Conservation (phyloP, 768 basidiomycete genomes). For the Tubosaeta brunneosetosa region DNA sequence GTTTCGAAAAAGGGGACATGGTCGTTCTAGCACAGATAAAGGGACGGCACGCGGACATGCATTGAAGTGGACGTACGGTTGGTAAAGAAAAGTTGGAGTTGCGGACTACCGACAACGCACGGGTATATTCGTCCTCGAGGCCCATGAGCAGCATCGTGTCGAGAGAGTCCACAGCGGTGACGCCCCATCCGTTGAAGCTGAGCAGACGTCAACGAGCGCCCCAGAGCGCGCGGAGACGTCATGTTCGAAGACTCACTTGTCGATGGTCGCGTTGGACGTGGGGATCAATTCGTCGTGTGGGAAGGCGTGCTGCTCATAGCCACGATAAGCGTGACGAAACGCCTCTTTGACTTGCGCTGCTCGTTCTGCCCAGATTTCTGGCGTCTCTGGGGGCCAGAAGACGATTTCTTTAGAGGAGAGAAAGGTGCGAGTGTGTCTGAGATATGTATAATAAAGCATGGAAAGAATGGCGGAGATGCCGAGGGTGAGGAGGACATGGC, state of each 20-base stretch:
- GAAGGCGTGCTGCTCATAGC: slow-evolving; percentile 58
- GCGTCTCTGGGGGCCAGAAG: slow-evolving; percentile 8
- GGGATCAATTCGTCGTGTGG: slow-evolving; percentile 64
- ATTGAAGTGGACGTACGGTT: slow-evolving; percentile 29
- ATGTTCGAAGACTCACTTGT: slow-evolving; percentile 43
- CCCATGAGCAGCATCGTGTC: slow-evolving; percentile 85
- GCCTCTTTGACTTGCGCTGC: slow-evolving; percentile 57
- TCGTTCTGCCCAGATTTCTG: slow-evolving; percentile 44
- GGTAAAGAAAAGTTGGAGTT: slow-evolving; percentile 45
- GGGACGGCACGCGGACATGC: neutral
- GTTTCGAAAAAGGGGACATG: slow-evolving; percentile 71
- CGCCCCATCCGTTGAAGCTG: slow-evolving; percentile 79
- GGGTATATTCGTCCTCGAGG: slow-evolving; percentile 61
- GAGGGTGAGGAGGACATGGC: slow-evolving; percentile 17
- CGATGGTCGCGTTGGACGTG: slow-evolving; percentile 37
- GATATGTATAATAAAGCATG: slow-evolving; percentile 16
- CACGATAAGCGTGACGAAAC: slow-evolving; percentile 62
- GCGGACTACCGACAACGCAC: slow-evolving; percentile 51
- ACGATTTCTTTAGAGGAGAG: neutral
- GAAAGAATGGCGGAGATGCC: slow-evolving; percentile 7
- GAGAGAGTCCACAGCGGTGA: slow-evolving; percentile 74
- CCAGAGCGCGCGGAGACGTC: too few relatives aligned
- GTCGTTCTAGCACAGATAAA: slow-evolving; percentile 22
- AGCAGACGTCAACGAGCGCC: neutral
- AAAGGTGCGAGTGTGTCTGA: neutral